Base-by-base conservation (phyloP, 495 filamentous ascomycete species). In the Penicillium riverlandense region DNA sequence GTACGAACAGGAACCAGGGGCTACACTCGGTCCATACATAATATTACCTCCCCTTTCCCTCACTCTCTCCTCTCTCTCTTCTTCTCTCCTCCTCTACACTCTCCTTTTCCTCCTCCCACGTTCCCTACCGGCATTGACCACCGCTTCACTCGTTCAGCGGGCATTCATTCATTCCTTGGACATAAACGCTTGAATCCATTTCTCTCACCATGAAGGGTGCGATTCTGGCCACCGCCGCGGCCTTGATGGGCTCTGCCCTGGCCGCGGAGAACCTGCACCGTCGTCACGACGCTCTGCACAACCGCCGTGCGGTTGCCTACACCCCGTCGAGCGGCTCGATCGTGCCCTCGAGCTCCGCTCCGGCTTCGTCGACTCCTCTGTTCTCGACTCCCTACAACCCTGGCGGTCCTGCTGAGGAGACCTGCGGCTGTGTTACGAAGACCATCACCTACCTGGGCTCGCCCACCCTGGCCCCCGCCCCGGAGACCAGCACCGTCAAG, bases 91-190 rank as follows among this genome's bases (percentile, higher is more conserved):
- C 56, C 60, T 53, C 48, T 61, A 52, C 58, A 57, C 59, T 59
- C 60, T 61, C 53, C 61, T 57, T 49, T 68, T 66, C 57, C 58
- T 51, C 35, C 52, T 50, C 40, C 52, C 58, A 58, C 63, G 66
- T 71, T 69, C 69, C 57, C 69, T 59, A 48, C 47, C 41, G 38
- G 40, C 46, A 52, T 53, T 72, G 64, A 82, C 76, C 63, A 90
- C 88, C 86, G 88, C 88, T 91, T 90, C 88, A 91, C 84, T 94
- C 88, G 58, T 94, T 94, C 74, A 91, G 88, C 88, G 86, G 88
- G 84, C 86, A 84, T 72, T 91, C 86, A 69, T 88, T 90, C 70
- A 49, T 62, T 66, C 45, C 40, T 22, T 22, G 22, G 22, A 22
- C 22, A 37, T 40, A 51, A 49, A 12, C 54, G 37, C 41, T 48